Base-by-base conservation (phyloP, 345 rosid species). In the Mercurialis annua region DNA sequence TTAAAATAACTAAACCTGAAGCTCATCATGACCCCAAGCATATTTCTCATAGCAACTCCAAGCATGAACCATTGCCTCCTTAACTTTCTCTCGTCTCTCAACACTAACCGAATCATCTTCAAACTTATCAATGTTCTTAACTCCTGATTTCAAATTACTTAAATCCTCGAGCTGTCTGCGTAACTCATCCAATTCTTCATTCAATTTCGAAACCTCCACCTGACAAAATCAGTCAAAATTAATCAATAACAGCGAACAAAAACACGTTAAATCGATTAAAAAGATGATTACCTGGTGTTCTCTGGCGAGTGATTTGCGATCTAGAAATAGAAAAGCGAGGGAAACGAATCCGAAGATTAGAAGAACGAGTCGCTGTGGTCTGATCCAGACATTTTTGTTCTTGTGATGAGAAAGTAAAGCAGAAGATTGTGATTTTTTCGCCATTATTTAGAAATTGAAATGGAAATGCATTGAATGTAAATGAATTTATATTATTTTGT, bases 201-300 rank as follows among this genome's bases (percentile, higher is more conserved):
- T 73, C 54, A 85, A 77, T 59, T 75, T 69, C 4, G 80, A 79
- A 73, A 85, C 52, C 62, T 79, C 81, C 48, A 72, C 80, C 89
- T 81, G 80, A 42, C 16, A 40, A 40, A 2, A 40, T 7, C 10
- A 3, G 11, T 40, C 31, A 21, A 33, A 33, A 33, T 57, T 6
- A 18, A 33, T 23, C 34, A 42, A 43, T 2, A 43, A 1, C 26
- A 15, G 15, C 1, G n/a, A 42, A 14, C 10, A 23, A 23, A 38
- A 9, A 4, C 18, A 34, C 10, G 1, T 59, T 4, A 20, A 34
- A 0, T 10, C 1, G 27, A 34, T 20, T 8, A 18, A 9, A 3
- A 1, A 18, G 12, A 15, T 6, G 20, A 15, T 30, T 7, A 50
- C 68, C 33, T 65, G 68, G 46, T 65, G 68, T 3, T 65, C 68